A percentile compares a stretch with the other conserved stretches of the same genome.
Evolutionary conservation across 2,329 filamentous ascomycete species (phyloP).

Genomic region (Penicillium sp.): DNA sequence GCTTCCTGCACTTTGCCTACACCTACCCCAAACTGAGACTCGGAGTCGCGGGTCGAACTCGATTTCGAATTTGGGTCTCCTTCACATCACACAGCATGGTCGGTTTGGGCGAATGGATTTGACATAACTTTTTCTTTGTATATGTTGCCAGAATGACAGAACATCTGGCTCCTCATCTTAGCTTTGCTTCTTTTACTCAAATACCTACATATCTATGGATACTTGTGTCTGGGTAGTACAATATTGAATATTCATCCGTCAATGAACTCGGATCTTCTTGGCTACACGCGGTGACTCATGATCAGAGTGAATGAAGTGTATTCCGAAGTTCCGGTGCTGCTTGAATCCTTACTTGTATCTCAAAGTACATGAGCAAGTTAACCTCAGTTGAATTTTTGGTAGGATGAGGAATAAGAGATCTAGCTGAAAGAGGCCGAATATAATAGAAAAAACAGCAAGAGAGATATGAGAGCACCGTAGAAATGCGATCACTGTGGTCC

Average conservation of each 20-base stretch:
- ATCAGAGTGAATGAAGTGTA: background rate
- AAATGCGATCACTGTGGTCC: background rate
- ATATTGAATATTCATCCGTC: background rate
- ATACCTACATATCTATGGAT: background rate
- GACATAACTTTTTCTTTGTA: background rate
- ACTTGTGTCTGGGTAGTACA: background rate
- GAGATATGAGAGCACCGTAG: background rate
- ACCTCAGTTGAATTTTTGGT: background rate
- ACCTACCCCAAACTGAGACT: background rate
- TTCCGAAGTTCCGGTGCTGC: background rate
- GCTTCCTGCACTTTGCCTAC: background rate
- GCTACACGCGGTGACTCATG: background rate
- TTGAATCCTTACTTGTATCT: background rate
- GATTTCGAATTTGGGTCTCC: background rate
- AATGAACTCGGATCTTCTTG: background rate
- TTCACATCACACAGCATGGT: background rate
- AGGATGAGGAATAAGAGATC: background rate
- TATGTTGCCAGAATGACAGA: background rate
- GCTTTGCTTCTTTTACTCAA: background rate
- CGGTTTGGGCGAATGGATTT: background rate
- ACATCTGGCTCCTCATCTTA: background rate
- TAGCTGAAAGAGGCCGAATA: background rate
- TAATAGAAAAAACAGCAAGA: background rate
- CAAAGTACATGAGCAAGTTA: background rate
- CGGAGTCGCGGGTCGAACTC: background rate